phyloP scores from a whole-genome alignment of 129 eudicot genomes.

The Arctium minus region DNA sequence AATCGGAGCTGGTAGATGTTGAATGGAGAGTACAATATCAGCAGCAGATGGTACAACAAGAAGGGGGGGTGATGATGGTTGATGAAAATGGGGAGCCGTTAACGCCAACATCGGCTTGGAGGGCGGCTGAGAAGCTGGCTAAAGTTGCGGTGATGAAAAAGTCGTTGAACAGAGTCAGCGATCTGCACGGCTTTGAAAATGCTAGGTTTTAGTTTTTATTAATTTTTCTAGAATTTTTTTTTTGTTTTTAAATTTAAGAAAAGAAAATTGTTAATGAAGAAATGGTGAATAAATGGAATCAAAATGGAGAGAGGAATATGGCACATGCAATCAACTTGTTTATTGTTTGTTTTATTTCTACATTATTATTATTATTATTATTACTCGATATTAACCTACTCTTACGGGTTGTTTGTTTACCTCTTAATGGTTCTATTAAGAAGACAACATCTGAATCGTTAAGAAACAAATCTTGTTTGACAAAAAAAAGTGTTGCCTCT shows the following conservation, averaged over 20 bases:
- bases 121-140: conserved; percentile 71
- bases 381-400: no score
- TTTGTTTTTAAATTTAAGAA: background rate
- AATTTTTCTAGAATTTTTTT: background rate
- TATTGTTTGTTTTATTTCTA: background rate
- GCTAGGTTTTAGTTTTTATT: conserved; percentile 66
- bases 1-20: conserved; percentile 57
- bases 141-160: conserved; percentile 59
- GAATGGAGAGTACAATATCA: conserved; percentile 44
- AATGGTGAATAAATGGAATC: conserved; percentile 5
- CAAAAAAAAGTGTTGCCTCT: no score
- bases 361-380: no score
- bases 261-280: conserved; percentile 25
- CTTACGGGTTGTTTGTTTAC: no score
- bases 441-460: no score
- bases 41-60: conserved; percentile 31
- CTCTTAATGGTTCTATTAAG: no score
- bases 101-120: conserved; percentile 80
- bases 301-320: background rate
- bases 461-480: no score
- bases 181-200: conserved; percentile 93
- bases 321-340: conserved; percentile 7
- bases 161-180: conserved; percentile 51
- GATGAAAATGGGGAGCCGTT: conserved; percentile 79
- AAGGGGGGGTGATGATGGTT: conserved; percentile 20